Conservation (phyloP, 139 green algal genomes). For the Coelastrella sp. region DNA sequence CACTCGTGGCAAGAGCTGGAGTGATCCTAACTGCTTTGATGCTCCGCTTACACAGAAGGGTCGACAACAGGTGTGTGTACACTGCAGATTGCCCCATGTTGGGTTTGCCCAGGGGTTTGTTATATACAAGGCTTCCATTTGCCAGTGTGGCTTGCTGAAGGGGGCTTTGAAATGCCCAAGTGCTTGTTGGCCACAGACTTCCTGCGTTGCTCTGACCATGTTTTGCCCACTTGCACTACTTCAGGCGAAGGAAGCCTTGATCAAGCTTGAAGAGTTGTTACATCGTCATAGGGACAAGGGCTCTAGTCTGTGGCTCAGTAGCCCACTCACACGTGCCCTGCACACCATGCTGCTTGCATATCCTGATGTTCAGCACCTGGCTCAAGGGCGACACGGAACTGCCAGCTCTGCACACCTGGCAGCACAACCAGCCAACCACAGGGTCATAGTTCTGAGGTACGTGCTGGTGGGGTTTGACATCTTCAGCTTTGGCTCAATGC, state of each 20-base stretch:
- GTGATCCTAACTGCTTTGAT: slow-evolving; percentile 77
- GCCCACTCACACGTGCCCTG: slow-evolving; percentile 72
- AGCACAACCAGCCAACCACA: background rate
- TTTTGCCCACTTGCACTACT: background rate
- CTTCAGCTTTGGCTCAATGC: background rate
- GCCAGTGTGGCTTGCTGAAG: background rate
- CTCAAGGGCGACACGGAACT: background rate
- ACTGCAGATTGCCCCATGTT: no score
- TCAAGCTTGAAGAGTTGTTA: background rate
- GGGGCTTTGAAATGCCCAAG: background rate
- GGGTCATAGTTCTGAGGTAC: slow-evolving; percentile 51
- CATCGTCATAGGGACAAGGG: background rate
- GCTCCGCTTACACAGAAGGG: slow-evolving; percentile 72
- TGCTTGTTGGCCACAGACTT: background rate
- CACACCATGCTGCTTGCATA: slow-evolving; percentile 74
- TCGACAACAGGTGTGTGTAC: slow-evolving; percentile 57
- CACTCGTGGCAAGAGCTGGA: slow-evolving; percentile 71
- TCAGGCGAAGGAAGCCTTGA: background rate
- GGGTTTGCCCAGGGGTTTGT: no score
- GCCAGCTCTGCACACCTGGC: slow-evolving; percentile 13
- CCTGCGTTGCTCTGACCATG: no score
- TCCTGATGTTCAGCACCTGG: slow-evolving; percentile 35
- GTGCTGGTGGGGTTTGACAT: background rate
- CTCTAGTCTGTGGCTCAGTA: slow-evolving; percentile 69
- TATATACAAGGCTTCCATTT: background rate